These are phyloP conservation scores for Thraustochytrium sp. DNA, from an alignment of 352 stramenopile genomes.

Conservation along the genomic window DNA sequence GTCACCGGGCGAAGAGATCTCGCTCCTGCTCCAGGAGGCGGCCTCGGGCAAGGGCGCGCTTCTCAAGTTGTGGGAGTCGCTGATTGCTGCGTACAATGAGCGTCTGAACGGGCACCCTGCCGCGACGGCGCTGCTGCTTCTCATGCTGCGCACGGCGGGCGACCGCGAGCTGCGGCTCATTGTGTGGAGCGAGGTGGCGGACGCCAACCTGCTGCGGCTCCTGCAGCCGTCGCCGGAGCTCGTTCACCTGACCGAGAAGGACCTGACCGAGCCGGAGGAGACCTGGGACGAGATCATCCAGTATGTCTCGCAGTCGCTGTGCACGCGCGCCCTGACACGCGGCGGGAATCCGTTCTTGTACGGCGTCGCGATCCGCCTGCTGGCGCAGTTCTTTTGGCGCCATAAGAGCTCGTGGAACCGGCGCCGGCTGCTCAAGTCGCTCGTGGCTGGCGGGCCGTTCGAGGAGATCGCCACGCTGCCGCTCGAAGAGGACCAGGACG, in stretches of 20 bases:
- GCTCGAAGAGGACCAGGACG: neutral
- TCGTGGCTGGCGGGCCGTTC: neutral
- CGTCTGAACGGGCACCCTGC: neutral
- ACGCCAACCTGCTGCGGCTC: slow-evolving; percentile 10
- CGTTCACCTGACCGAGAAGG: neutral
- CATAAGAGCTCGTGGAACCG: slow-evolving; percentile 22
- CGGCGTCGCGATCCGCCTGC: neutral
- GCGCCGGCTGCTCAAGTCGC: neutral
- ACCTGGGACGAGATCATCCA: slow-evolving; percentile 32
- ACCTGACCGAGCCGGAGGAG: neutral
- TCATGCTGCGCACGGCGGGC: neutral
- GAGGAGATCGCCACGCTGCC: neutral
- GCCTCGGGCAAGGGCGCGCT: neutral
- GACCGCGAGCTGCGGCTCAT: neutral
- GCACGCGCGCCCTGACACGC: neutral
- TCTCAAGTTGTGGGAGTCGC: neutral
- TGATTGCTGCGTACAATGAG: slow-evolving; percentile 36
- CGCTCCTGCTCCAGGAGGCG: neutral
- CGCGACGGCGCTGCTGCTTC: neutral
- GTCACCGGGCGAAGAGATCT: neutral
- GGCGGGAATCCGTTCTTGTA: slow-evolving; percentile 17
- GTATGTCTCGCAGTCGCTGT: neutral
- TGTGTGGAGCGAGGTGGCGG: neutral
- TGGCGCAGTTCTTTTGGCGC: slow-evolving; percentile 12
- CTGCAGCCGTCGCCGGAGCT: neutral